Percentiles rank a stretch among this genome's conserved stretches.
These are phyloP conservation scores for Trichoderma arundinaceum DNA, from an alignment of 2,329 filamentous ascomycete species.

Conservation along the genomic window DNA sequence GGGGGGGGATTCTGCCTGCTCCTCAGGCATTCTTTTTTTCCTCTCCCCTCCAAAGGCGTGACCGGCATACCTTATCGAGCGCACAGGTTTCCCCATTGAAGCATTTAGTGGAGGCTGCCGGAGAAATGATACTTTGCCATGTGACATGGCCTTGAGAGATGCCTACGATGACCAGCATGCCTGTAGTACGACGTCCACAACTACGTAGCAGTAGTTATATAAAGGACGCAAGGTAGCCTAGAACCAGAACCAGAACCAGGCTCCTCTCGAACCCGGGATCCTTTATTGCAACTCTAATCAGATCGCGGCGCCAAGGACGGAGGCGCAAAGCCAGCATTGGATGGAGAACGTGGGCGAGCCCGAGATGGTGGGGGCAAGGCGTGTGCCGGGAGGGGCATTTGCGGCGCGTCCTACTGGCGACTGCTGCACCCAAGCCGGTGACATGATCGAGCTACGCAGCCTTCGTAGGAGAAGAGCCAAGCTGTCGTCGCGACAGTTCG, in stretches of 20 bases:
- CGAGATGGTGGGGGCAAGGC: constrained; percentile 9
- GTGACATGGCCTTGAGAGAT: constrained; percentile 12
- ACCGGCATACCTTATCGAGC: background rate
- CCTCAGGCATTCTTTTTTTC: background rate
- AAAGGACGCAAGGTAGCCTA: background rate
- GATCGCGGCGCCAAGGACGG: constrained; percentile 19
- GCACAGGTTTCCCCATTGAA: background rate
- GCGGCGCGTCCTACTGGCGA: constrained; percentile 15
- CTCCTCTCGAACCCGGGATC: constrained; percentile 3
- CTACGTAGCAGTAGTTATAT: background rate
- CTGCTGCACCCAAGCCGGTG: background rate
- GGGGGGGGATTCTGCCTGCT: background rate
- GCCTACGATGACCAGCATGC: background rate
- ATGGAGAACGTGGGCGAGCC: constrained; percentile 8
- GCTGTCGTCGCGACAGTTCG: background rate
- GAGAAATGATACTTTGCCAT: background rate
- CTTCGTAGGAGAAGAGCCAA: background rate
- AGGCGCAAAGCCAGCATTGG: constrained; percentile 2
- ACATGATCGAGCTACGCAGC: background rate
- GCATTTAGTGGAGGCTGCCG: background rate
- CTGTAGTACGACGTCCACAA: background rate
- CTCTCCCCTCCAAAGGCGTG: background rate
- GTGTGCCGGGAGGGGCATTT: constrained; percentile 28
- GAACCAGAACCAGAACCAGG: background rate
- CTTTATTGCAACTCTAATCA: background rate